Evolutionary conservation across 2,329 filamentous ascomycete genomes (phyloP), one percentile per base, ranked within the genome.

Genomic region (Hawksworthiomyces lignivorus): DNA sequence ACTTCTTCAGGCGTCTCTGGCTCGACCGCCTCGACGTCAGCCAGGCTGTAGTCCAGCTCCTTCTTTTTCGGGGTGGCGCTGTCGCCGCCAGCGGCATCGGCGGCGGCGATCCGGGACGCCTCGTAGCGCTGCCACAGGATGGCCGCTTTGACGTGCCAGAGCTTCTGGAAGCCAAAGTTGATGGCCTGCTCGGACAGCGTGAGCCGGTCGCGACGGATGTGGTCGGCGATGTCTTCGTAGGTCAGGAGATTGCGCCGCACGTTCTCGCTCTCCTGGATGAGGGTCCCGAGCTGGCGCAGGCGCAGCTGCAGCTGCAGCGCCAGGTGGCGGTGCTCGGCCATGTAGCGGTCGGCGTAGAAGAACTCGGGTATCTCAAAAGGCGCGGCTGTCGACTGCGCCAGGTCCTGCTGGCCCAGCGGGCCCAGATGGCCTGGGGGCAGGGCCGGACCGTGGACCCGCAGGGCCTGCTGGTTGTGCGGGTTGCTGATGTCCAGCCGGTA

Each of bases 331-430:
- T 55, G 48, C 17, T 49, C 48, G 4, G 41, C 42, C 7, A 52
- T 20, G 39, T 56, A 57, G 3, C 55, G 48, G 40, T 57, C 55
- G 7, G 46, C 27, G 28, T 51, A 56, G 14, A 56, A 44, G 10
- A 48, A 32, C 12, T 49, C 51, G 10, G 54, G 55, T 3, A 56
- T 43, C 5, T 54, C 50, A 7, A 57, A 36, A 2, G 49, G 38
- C n/a, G n/a, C n/a, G n/a, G n/a, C n/a, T n/a, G n/a, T n/a, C n/a
- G n/a, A n/a, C n/a, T n/a, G n/a, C n/a, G n/a, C n/a, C n/a, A n/a
- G n/a, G n/a, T n/a, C n/a, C 7, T 44, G 24, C 2, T 42, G 14
- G 6, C 40, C 18, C n/a, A n/a, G n/a, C n/a, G n/a, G n/a, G n/a
- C n/a, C n/a, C n/a, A n/a, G n/a, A n/a, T n/a, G n/a, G n/a, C n/a